Percentiles rank a stretch among this genome's conserved stretches.
Evolutionary conservation across 441 rosid genomes (phyloP).

Genomic region (Populus trichocarpa): DNA sequence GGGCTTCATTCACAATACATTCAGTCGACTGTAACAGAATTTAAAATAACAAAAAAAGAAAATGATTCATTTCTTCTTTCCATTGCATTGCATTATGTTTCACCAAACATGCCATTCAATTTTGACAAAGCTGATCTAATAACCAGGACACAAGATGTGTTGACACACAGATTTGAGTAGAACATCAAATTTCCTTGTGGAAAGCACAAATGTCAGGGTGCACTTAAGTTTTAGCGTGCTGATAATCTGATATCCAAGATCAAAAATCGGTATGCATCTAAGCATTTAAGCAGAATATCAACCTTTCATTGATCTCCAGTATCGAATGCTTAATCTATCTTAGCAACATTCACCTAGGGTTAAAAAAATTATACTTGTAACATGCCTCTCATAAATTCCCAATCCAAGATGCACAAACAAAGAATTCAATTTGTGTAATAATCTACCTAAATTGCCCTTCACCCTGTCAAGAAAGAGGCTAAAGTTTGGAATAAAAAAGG

Average conservation of each 20-base stretch:
- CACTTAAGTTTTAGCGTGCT: not conserved
- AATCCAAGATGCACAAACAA: not conserved
- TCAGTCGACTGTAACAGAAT: not conserved
- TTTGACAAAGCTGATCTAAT: not conserved
- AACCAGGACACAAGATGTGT: not conserved
- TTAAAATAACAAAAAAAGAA: not conserved
- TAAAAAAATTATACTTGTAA: no score
- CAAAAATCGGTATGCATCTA: not conserved
- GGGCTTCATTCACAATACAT: not conserved
- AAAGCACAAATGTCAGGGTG: not conserved
- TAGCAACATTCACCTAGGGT: not conserved
- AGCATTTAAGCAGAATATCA: not conserved
- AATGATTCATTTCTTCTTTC: no score
- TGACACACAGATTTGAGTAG: not conserved
- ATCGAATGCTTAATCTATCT: not conserved
- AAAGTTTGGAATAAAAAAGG: not conserved
- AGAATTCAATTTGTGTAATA: not conserved
- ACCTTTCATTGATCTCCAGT: not conserved
- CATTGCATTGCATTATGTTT: not conserved
- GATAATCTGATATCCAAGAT: not conserved
- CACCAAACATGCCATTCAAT: not conserved
- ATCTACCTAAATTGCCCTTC: not conserved
- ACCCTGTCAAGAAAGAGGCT: not conserved
- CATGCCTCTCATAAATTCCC: not conserved
- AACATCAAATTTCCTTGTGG: not conserved